Percentiles rank a stretch among this genome's conserved stretches.
These are phyloP conservation scores for Carallia brachiata DNA, from an alignment of 345 rosid species.

Conservation along the genomic window DNA sequence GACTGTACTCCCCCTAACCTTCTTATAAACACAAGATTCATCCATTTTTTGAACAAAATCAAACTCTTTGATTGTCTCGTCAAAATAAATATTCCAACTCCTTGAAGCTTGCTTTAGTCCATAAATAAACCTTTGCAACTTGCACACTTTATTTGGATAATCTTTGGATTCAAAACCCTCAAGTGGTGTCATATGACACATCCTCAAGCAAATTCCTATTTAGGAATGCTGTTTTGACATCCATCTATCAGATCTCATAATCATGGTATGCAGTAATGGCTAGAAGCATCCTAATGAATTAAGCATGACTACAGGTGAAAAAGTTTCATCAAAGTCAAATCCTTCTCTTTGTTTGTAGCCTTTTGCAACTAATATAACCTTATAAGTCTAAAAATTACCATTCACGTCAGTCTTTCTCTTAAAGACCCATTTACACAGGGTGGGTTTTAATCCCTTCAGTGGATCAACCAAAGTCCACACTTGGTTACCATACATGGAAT, in stretches of 20 bases:
- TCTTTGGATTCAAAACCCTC: neutral
- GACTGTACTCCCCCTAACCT: neutral
- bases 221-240: too few species aligned
- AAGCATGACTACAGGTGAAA: too few species aligned
- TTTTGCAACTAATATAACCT: neutral
- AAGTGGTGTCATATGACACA: too few species aligned
- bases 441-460: too few species aligned
- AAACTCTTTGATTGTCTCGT: neutral
- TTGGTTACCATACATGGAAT: too few species aligned
- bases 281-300: too few species aligned
- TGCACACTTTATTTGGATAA: neutral
- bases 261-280: too few species aligned
- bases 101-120: neutral
- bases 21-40: neutral
- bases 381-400: neutral
- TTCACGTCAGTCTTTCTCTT: neutral
- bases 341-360: too few species aligned
- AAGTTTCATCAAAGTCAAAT: too few species aligned
- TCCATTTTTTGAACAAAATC: neutral
- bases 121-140: neutral
- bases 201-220: too few species aligned
- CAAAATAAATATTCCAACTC: neutral
- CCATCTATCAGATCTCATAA: too few species aligned
- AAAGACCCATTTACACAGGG: neutral
- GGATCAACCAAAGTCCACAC: too few species aligned